Evolutionary conservation across 257 asterid species (phyloP), one percentile per base, ranked within the genome.

Genomic region (Plantago major): DNA sequence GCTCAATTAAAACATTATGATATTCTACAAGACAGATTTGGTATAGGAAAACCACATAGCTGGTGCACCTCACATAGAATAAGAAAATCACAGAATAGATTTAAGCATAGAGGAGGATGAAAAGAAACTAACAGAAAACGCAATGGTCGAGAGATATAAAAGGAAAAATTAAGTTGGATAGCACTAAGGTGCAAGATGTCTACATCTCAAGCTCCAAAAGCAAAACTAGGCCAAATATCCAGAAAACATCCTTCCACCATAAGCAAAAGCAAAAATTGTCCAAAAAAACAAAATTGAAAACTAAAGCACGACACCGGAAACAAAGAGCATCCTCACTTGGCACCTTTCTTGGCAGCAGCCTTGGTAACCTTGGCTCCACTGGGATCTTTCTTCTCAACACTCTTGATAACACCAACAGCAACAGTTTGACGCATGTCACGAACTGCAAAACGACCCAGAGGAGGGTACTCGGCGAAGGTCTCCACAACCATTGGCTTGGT

Each of bases 401-500:
- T 63, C 68, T 69, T 69, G 63, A 69, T 69, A 6, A 69, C 73
- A 28, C 73, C 73, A 17, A 69, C 73, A 10, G 73, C 73, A 46
- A 69, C 73, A 8, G 73, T 69, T 49, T 69, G 73, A 47, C 73
- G 56, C 73, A 69, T 69, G 64, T 69, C 73, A 65, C 73, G 60
- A 10, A 69, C 73, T 45, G 73, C 73, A 69, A 69, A 69, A 38
- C 73, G 68, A 9, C 73, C 73, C 42, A 69, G 63, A 9, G 73
- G 73, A 12, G 73, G 73, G 64, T 69, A 69, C 57, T 69, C 68
- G 0, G 73, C 58, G 67, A 86, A 86, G 0, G 95, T 83, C 45
- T 86, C 95, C 22, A 85, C 95, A 7, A 85, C 94, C 94, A 82
- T 85, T 17, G 90, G 90, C 75, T 85, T 85, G 74, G 94, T 82